Evolutionary conservation across 2,329 filamentous ascomycete species (phyloP), one percentile per base, ranked within the genome.

Genomic region (Sarocladiaceae sp.): DNA sequence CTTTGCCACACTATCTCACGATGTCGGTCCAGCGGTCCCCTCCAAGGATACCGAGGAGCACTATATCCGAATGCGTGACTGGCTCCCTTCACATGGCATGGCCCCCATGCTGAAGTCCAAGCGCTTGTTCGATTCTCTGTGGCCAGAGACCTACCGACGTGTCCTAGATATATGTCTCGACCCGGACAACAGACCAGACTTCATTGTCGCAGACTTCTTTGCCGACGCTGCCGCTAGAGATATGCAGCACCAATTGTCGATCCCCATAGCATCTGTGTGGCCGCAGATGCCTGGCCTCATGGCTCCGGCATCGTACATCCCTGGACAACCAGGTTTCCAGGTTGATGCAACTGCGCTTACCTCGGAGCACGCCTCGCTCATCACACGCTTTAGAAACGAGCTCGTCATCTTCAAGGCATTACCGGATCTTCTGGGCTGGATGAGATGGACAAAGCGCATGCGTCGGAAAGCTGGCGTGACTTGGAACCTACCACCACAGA

Each of bases 201-300:
- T 74, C 51, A 70, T 75, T 22, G 52, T 75, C 2, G 68, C 70
- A 0, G 72, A 75, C 50, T 75, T 72, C 61, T 72, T 74, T 35
- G 69, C 68, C 25, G 71, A 75, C 6, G 64, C 66, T 3, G 71
- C 69, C 0, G 69, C 64, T 2, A 59, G 64, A 42, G 73, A 75
- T 52, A 71, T 75, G 44, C 62, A 66, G 5, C 53, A 59, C 17
- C 61, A 74, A 56, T 66, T 66, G 29, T 57, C 59, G 13, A 53
- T 74, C 3, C 71, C 71, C 2, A 58, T 74, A 4, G 69, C 71
- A 10, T 62, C 65, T 23, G 59, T 72, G 11, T 71, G 65, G 65
- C 69, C 71, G 2, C 67, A 72, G 53, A 72, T 72, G 70, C 71
- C 71, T 0, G 66, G 63, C 26, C 53, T 64, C 1, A 66, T 72